Conservation (phyloP, 352 stramenopile species). For the Stephanocyclus meneghinianus region DNA sequence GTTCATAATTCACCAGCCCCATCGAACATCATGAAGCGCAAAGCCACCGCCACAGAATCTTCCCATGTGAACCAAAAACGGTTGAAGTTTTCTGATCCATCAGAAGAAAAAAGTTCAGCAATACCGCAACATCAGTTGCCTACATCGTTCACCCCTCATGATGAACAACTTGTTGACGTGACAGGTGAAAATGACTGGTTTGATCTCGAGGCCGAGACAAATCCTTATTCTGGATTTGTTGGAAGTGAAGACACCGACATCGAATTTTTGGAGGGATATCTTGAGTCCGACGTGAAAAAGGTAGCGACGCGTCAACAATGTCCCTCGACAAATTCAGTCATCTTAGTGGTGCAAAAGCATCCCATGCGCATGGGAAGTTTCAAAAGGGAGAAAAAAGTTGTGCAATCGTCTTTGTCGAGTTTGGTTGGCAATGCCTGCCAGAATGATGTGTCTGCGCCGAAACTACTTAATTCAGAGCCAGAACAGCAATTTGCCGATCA, state of each 20-base stretch:
- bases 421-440: not conserved
- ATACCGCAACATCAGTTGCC: not conserved
- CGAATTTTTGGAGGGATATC: not conserved
- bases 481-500: slow-evolving; percentile 13
- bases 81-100: not conserved
- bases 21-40: not conserved
- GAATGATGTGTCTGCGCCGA: not conserved
- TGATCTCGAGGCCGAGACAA: not conserved
- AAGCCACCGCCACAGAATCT: not conserved
- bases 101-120: not conserved
- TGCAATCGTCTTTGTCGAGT: too few relatives aligned
- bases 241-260: not conserved
- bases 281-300: not conserved
- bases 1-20: not conserved
- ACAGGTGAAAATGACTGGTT: too few relatives aligned
- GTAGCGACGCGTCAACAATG: not conserved
- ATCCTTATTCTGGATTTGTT: not conserved
- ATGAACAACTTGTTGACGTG: too few relatives aligned
- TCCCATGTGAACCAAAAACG: not conserved
- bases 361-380: not conserved
- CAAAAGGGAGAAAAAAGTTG: not conserved
- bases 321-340: slow-evolving; percentile 29
- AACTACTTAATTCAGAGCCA: slow-evolving; percentile 8
- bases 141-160: too few relatives aligned
- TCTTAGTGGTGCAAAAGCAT: slow-evolving; percentile 31